These are phyloP conservation scores for Wickerhamomyces sydowiorum DNA, from an alignment of 805 yeast genomes.

Conservation along the genomic window DNA sequence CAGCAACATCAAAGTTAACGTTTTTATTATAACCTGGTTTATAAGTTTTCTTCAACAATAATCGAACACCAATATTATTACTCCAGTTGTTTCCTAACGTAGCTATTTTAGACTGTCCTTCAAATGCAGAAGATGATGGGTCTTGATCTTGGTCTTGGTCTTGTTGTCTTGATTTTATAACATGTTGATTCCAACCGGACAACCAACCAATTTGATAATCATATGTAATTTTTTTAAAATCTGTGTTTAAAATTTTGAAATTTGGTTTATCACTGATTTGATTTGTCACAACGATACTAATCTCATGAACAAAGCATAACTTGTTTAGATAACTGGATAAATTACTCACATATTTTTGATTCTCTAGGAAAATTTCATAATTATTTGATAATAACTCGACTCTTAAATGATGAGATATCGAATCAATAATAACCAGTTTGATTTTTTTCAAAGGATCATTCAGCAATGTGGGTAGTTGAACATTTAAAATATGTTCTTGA, in stretches of 20 bases:
- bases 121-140: neutral
- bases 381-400: conserved; percentile 43
- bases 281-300: conserved; percentile 69
- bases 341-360: conserved; percentile 35
- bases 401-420: conserved; percentile 77
- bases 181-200: conserved; percentile 64
- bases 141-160: too few relatives aligned
- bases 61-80: conserved; percentile 42
- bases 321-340: conserved; percentile 42
- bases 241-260: conserved; percentile 15
- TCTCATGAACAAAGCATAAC: conserved; percentile 38
- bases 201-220: conserved; percentile 70
- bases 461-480: conserved; percentile 61
- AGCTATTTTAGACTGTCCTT: conserved; percentile 32
- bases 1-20: conserved; percentile 3
- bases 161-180: conserved; percentile 28
- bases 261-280: conserved; percentile 68
- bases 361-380: conserved; percentile 30
- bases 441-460: conserved; percentile 31
- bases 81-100: conserved; percentile 54
- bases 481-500: conserved; percentile 66
- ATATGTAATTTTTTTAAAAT: conserved; percentile 26
- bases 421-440: conserved; percentile 67
- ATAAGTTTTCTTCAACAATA: conserved; percentile 38
- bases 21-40: conserved; percentile 22